These are phyloP conservation scores for Globisporangium camurandrum DNA, from an alignment of 352 stramenopile species.

Conservation along the genomic window DNA sequence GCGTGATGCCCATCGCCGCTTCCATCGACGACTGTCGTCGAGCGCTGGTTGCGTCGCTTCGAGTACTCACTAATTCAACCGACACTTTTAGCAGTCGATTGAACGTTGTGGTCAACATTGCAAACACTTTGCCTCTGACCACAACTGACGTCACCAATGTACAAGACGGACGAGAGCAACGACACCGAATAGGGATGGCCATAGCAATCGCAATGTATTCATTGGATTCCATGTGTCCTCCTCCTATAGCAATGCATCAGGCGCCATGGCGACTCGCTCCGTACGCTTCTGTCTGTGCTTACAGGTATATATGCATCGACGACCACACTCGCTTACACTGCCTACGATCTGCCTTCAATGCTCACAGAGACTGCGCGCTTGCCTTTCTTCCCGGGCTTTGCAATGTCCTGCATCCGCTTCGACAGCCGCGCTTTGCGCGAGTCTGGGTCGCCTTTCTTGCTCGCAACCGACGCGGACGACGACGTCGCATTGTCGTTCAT, in stretches of 20 bases:
- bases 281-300: no score
- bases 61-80: not conserved
- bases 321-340: not conserved
- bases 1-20: constrained; percentile 8
- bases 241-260: no score
- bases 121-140: no score
- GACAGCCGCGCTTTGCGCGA: constrained; percentile 71
- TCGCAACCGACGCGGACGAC: no score
- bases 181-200: no score
- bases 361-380: constrained; percentile 71
- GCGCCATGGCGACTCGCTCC: no score
- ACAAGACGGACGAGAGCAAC: no score
- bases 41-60: not conserved
- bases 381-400: constrained; percentile 61
- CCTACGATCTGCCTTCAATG: constrained; percentile 78
- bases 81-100: no score
- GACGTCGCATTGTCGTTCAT: constrained; percentile 41
- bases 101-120: no score
- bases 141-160: no score
- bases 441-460: constrained; percentile 69
- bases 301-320: constrained; percentile 1
- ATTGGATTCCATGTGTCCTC: no score
- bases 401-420: constrained; percentile 87
- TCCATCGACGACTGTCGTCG: not conserved
- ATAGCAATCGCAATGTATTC: no score